A percentile compares a stretch with the other conserved stretches of the same genome.
Conservation (phyloP, 768 basidiomycete genomes). For the Tulasnella sp. region DNA sequence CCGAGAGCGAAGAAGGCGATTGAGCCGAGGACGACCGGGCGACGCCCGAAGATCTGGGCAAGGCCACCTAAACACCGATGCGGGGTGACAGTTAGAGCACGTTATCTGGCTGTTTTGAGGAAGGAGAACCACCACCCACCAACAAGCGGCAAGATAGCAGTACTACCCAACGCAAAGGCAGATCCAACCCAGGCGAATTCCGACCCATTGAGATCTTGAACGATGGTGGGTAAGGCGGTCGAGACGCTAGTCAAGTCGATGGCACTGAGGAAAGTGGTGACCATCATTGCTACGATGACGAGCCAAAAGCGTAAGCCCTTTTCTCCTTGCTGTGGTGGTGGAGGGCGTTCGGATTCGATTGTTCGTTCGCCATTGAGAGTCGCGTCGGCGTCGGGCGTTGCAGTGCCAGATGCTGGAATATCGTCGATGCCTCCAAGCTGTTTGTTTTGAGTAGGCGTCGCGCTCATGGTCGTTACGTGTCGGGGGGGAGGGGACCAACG, state of each 20-base stretch:
- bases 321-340: not conserved
- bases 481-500: not conserved
- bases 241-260: slow-evolving; percentile 31
- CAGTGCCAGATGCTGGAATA: not conserved
- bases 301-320: slow-evolving; percentile 8
- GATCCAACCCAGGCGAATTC: slow-evolving; percentile 42
- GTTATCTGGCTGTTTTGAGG: not conserved
- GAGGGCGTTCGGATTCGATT: not conserved
- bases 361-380: not conserved
- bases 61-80: slow-evolving; percentile 20
- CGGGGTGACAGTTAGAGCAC: not conserved
- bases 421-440: not conserved
- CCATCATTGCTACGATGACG: slow-evolving; percentile 1
- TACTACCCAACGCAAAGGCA: slow-evolving; percentile 38
- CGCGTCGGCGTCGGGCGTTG: not conserved
- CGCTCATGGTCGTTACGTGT: not conserved
- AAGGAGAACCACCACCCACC: slow-evolving; percentile 25
- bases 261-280: slow-evolving; percentile 4
- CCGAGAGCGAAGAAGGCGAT: slow-evolving; percentile 35
- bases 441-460: not conserved
- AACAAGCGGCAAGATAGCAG: slow-evolving; percentile 37
- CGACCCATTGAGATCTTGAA: slow-evolving; percentile 33
- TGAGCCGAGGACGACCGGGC: slow-evolving; percentile 30
- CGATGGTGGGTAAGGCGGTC: slow-evolving; percentile 41
- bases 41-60: slow-evolving; percentile 35